Conservation (phyloP, 805 yeast species). For the Nematodospora valgi region DNA sequence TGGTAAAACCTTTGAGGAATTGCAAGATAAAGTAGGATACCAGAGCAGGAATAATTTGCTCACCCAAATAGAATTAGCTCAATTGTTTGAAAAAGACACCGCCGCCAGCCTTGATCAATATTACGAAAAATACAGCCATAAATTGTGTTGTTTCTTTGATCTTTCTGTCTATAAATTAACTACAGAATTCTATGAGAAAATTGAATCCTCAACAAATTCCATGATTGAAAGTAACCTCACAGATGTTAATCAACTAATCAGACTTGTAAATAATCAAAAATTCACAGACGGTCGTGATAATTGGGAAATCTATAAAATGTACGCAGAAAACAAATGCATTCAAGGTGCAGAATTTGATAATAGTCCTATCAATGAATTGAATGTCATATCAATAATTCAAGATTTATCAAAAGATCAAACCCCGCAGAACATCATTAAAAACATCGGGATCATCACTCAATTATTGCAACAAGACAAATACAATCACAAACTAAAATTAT, state of each 20-base stretch:
- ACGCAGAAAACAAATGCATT: constrained; percentile 19
- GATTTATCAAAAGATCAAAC: constrained; percentile 19
- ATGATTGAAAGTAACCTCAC: constrained; percentile 5
- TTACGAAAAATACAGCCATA: constrained; percentile 45
- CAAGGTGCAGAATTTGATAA: constrained; percentile 57
- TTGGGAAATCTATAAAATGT: constrained; percentile 22
- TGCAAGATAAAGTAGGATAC: constrained; percentile 8
- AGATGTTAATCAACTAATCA: constrained; percentile 16
- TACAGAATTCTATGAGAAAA: constrained; percentile 14
- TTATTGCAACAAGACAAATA: constrained; percentile 56
- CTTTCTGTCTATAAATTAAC: constrained; percentile 31
- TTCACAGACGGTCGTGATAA: constrained; percentile 22
- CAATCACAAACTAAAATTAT: constrained; percentile 67
- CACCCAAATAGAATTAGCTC: constrained; percentile 23
- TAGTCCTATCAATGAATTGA: constrained; percentile 63
- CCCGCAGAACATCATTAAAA: constrained; percentile 24
- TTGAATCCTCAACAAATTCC: constrained; percentile 19
- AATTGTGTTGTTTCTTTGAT: constrained; percentile 66
- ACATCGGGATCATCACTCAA: constrained; percentile 56
- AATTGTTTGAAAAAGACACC: constrained; percentile 20
- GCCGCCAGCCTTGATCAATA: constrained; percentile 36
- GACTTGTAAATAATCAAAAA: constrained; percentile 44
- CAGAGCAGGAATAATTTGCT: constrained; percentile 26
- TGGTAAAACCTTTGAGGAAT: constrained; percentile 28
- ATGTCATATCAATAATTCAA: constrained; percentile 49